Evolutionary conservation across 805 yeast genomes (phyloP), one percentile per base, ranked within the genome.

Genomic region (Starmerella potacharoeniae): DNA sequence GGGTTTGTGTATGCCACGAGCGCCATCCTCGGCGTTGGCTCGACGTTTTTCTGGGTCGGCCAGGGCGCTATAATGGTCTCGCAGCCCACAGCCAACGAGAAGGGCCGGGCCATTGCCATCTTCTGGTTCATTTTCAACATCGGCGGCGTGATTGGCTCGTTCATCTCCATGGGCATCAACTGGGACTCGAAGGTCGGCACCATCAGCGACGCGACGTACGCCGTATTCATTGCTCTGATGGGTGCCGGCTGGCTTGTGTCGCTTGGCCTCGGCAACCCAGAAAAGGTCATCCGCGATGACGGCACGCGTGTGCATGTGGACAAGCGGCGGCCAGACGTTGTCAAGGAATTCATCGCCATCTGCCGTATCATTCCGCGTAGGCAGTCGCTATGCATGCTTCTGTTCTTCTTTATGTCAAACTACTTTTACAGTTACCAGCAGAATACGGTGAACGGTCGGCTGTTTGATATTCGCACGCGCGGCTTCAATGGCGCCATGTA

Each of bases 341-440:
- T 78, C 46, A 57, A 60, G n/a, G 77, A 71, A 44, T 69, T 78
- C 62, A 66, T 64, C 58, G 62, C 61, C 42, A 65, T 72, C 48
- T 69, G 76, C 58, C 63, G 60, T 52, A 56, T 56, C 29, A 78
- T 74, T 60, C 77, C 77, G 51, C 69, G 55, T 4, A 53, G 48
- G 41, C 43, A 67, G 65, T 74, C 80, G 54, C 63, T 74, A 49
- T 64, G 75, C 34, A 62, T 79, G 65, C 77, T 81, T 73, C 84
- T 84, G 45, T 73, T 79, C 78, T 80, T 80, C 64, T 77, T 78
- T 60, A 74, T 82, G 22, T 77, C 84, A 39, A 80, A 80, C 70
- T 80, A 82, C 81, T 80, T 79, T 69, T 78, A 79, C 71, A 77
- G 84, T 45, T 80, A 80, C 65, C 83, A 80, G 67, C 79, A 77